These are phyloP conservation scores for Pulicaria dysenterica DNA, from an alignment of 129 eudicot species.

Conservation along the genomic window DNA sequence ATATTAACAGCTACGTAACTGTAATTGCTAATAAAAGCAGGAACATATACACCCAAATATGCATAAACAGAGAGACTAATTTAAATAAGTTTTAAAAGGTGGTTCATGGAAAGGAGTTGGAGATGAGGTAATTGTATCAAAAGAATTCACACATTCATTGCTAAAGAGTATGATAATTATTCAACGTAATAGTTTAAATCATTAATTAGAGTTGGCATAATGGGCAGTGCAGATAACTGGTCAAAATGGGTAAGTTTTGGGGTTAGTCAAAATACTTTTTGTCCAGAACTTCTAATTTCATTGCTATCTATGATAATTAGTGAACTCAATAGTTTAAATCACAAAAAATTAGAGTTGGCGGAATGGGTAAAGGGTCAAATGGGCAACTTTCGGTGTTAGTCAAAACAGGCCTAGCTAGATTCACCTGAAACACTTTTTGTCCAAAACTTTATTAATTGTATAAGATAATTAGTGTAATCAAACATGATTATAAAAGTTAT, in stretches of 20 bases:
- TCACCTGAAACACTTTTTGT: neutral
- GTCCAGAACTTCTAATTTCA: too few relatives aligned
- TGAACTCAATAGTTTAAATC: too few relatives aligned
- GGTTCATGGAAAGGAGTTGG: neutral
- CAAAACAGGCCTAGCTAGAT: neutral
- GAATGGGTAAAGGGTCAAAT: neutral
- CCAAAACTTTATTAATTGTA: neutral
- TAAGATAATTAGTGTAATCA: too few relatives aligned
- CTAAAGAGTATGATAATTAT: neutral
- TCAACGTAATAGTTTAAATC: neutral
- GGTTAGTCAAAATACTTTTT: too few relatives aligned
- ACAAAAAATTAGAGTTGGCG: too few relatives aligned
- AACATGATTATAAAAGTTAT: too few relatives aligned
- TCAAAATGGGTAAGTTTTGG: too few relatives aligned
- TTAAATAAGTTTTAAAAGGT: neutral
- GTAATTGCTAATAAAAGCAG: conserved; percentile 4
- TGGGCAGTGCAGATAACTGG: too few relatives aligned
- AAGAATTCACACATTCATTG: neutral
- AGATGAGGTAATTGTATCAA: neutral
- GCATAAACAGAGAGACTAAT: neutral
- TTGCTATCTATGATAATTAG: too few relatives aligned
- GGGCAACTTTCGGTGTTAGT: neutral
- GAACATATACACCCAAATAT: conserved; percentile 10
- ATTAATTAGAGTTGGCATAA: neutral
- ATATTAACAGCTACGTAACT: conserved; percentile 13